These are phyloP conservation scores for Backusella mclennaniae DNA, from an alignment of 192 early-diverging fungal genomes.

Conservation along the genomic window DNA sequence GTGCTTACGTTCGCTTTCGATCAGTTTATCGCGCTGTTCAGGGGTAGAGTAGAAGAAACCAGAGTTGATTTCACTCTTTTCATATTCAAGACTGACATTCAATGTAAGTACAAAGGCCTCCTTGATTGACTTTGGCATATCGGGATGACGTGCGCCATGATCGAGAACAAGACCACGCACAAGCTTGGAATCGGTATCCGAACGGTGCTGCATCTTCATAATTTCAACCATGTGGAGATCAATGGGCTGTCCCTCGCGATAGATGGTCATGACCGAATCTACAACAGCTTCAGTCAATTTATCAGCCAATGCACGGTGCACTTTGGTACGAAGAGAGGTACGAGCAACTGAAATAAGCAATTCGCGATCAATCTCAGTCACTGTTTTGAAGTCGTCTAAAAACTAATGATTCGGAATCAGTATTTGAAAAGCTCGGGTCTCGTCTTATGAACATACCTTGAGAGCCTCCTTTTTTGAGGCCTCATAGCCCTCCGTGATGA, in stretches of 20 bases:
- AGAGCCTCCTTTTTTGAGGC: constrained; percentile 95
- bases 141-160: constrained; percentile 98
- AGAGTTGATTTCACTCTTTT: constrained; percentile 99
- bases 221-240: constrained; percentile 99
- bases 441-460: constrained; percentile 65
- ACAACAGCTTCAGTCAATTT: constrained; percentile 94
- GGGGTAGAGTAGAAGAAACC: constrained; percentile 98
- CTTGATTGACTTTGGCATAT: constrained; percentile 95
- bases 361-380: constrained; percentile 81
- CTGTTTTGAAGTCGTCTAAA: constrained; percentile 82
- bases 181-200: constrained; percentile 89
- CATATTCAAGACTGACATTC: constrained; percentile 98
- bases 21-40: constrained; percentile 97
- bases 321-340: constrained; percentile 94
- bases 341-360: constrained; percentile 87
- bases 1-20: constrained; percentile 95
- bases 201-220: constrained; percentile 99
- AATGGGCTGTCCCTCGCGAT: constrained; percentile 79
- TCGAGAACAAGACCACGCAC: constrained; percentile 96
- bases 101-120: constrained; percentile 93
- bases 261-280: constrained; percentile 90
- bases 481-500: constrained; percentile 97
- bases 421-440: constrained; percentile 25
- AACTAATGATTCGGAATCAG: constrained; percentile 51
- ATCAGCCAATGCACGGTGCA: constrained; percentile 85